Evolutionary conservation across 257 asterid genomes (phyloP), one percentile per base, ranked within the genome.

Genomic region (Phtheirospermum japonicum): DNA sequence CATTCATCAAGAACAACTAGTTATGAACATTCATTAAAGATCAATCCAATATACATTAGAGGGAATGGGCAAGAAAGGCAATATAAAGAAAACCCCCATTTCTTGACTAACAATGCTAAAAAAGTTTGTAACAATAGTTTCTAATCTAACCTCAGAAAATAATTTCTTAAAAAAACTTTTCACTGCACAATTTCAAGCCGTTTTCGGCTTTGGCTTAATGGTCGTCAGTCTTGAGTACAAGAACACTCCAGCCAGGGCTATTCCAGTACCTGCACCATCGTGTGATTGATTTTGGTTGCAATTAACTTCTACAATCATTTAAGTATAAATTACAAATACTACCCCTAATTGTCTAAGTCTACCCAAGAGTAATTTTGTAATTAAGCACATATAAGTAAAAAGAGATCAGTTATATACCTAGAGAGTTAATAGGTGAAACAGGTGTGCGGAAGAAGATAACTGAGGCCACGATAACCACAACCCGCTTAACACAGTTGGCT

Each of bases 201-300:
- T 65, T 70, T 89, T 87, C 14, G 84, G 66, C 84, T 90, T 90
- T 0, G 86, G 74, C 72, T 83, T 85, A 55, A 88, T 75, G 55
- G 91, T 63, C 70, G 83, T 88, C 73, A 83, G 87, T 74, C 98
- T 84, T 0, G 98, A 91, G 73, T 91, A 91, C 50, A 88, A 69
- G 86, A 91, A 86, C 39, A 88, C 98, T 71, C 98, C 98, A 31
- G 84, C 86, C 39, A 91, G 95, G 66, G 95, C 96, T 52, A 91
- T 55, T 52, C 85, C 98, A 51, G 96, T 88, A 42, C 96, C 98
- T 91, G 72, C 69, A 63, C 36, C 63, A 31, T 32, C 31, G 30
- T 63, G n/a, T n/a, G n/a, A n/a, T n/a, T n/a, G n/a, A n/a, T n/a
- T n/a, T n/a, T n/a, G n/a, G n/a, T n/a, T n/a, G n/a, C n/a, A n/a